Conservation (phyloP, 2,329 filamentous ascomycete species). For the Aspergillus terreus region DNA sequence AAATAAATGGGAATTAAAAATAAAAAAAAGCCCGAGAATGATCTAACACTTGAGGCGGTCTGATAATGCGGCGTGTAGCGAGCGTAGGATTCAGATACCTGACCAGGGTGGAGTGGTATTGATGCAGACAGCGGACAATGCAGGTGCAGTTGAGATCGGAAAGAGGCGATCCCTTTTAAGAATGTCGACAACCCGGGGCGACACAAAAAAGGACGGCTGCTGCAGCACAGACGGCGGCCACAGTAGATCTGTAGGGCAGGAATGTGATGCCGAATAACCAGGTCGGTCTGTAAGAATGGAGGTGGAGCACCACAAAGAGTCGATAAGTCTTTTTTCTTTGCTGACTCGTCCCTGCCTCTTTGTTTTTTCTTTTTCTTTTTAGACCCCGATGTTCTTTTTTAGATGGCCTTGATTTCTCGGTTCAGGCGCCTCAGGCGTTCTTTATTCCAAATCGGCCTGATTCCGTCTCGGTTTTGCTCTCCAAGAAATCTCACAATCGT, state of each 20-base stretch:
- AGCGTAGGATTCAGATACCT: constrained; percentile 21
- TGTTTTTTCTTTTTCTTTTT: constrained; percentile 9
- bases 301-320: constrained; percentile 15
- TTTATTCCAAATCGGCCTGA: constrained; percentile 8
- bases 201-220: constrained; percentile 14
- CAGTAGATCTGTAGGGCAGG: constrained; percentile 24
- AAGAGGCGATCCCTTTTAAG: constrained; percentile 33
- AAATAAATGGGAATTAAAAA: constrained; percentile 8
- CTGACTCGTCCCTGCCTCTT: constrained; percentile 1
- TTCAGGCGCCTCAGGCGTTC: constrained; percentile 4
- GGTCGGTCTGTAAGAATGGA: constrained; percentile 17
- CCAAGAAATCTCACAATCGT: constrained; percentile 3
- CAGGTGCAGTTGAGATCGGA: constrained; percentile 36
- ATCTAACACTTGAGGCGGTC: constrained; percentile 14
- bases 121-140: constrained; percentile 21
- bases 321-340: constrained; percentile 15
- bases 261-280: constrained; percentile 23
- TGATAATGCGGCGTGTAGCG: constrained; percentile 14
- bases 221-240: constrained; percentile 14
- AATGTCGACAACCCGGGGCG: constrained; percentile 20
- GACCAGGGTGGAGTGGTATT: constrained; percentile 23
- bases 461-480: constrained; percentile 4
- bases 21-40: constrained; percentile 8
- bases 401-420: background rate
- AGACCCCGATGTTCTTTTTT: background rate